A percentile compares a stretch with the other conserved stretches of the same genome.
Conservation (phyloP, 495 filamentous ascomycete species). For the Aspergillus affinis region DNA sequence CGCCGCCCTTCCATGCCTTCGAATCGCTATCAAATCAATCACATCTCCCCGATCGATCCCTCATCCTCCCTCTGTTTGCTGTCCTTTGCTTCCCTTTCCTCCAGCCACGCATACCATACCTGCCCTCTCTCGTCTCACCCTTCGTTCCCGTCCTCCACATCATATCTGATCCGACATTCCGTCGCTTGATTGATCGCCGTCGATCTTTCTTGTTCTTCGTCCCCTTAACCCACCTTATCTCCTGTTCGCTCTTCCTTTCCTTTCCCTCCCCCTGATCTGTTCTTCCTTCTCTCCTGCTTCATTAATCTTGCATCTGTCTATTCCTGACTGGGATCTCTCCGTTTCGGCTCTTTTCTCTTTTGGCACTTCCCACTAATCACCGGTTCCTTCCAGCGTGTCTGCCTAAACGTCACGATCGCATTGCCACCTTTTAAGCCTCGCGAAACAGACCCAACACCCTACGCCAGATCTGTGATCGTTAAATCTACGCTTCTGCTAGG, state of each 20-base stretch:
- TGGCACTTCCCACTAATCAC: background rate
- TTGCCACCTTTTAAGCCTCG: background rate
- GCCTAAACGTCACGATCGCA: background rate
- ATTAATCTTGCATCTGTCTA: background rate
- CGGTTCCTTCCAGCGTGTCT: slow-evolving; percentile 2
- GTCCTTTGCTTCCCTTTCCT: slow-evolving; percentile 1
- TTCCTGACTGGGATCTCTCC: background rate
- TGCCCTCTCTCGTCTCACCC: no score
- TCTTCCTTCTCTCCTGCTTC: slow-evolving; percentile 3
- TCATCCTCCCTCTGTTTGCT: background rate
- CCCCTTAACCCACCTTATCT: slow-evolving; percentile 5
- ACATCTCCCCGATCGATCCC: no score
- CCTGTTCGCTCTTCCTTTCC: background rate
- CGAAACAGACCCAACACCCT: background rate
- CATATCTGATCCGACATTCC: slow-evolving; percentile 29
- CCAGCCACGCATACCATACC: no score
- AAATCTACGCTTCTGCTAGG: no score
- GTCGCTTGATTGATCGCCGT: slow-evolving; percentile 22
- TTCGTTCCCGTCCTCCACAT: slow-evolving; percentile 11
- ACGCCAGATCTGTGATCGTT: no score
- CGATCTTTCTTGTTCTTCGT: slow-evolving; percentile 15
- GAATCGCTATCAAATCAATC: background rate
- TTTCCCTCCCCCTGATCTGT: background rate
- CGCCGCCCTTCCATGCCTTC: background rate
- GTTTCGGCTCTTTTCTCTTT: background rate